Evolutionary conservation across 2,329 filamentous ascomycete genomes (phyloP), one percentile per base, ranked within the genome.

Genomic region (Fusarium sp.): DNA sequence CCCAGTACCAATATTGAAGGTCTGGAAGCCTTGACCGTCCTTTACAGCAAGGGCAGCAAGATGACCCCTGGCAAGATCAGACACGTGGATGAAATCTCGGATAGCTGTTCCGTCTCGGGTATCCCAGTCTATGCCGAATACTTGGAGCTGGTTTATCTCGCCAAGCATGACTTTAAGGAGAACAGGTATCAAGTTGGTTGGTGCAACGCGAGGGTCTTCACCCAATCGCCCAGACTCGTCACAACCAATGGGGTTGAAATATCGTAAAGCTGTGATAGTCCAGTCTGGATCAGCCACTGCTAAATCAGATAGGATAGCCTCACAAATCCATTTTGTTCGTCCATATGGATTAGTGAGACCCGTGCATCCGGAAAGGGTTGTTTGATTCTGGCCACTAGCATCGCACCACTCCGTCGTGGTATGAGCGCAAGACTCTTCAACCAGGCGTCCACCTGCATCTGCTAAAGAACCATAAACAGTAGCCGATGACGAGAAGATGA

Each of bases 181-280:
- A 11, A 61, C 55, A 0, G 60, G 60, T 44, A 61, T 63, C 10
- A 63, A 15, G 12, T 61, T 63, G 38, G 60, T 63, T 3, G 55
- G 60, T n/a, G 60, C 44, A n/a, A 52, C 56, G 14, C 60, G 36
- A 10, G 90, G 90, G 77, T 91, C 88, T 80, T 92, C 90, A 22
- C 90, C 88, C 15, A 92, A 82, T 11, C 90, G 81, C 20, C 90
- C 90, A 6, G 89, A 91, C 31, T 88, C 83, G 75, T 92, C 88
- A 78, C 89, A 91, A 12, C 90, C 90, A 58, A 91, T 87, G 2
- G 90, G 90, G 70, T 92, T 92, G 82, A 92, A 92, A 80, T 92
- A 92, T 35, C 90, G 85, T 33, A 92, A 82, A 8, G 89, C 88
- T 38, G 89, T 88, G 71, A 91, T 89, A 20, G 86, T 86, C 89